These are phyloP conservation scores for Colletotrichum sp. DNA, from an alignment of 2,329 filamentous ascomycete genomes.

Conservation along the genomic window DNA sequence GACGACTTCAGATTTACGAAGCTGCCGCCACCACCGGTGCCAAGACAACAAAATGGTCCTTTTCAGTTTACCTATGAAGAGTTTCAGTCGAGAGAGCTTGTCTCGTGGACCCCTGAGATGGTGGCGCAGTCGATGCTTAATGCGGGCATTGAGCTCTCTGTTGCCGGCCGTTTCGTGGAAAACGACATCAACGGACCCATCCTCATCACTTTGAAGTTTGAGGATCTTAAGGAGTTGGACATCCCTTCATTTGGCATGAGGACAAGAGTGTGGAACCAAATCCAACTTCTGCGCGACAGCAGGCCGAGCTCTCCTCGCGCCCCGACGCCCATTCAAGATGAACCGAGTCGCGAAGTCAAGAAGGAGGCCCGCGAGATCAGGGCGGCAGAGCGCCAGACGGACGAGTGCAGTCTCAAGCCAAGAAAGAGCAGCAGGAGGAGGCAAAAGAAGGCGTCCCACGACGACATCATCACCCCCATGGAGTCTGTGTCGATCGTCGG, in stretches of 20 bases:
- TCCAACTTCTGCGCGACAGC: conserved; percentile 69
- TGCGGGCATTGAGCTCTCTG: conserved; percentile 75
- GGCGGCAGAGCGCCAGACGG: conserved; percentile 41
- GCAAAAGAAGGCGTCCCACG: conserved; percentile 45
- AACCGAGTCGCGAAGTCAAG: conserved; percentile 53
- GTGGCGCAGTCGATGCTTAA: conserved; percentile 88
- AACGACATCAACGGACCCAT: conserved; percentile 93
- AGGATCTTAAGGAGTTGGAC: conserved; percentile 81
- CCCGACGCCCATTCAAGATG: conserved; percentile 66
- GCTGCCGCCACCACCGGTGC: conserved; percentile 16
- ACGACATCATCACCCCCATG: conserved; percentile 75
- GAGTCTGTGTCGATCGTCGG: conserved; percentile 91
- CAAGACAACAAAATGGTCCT: conserved; percentile 48
- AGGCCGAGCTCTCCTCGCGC: conserved; percentile 54
- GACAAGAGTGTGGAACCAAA: conserved; percentile 80
- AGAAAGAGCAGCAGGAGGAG: conserved; percentile 44
- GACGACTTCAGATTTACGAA: conserved; percentile 17
- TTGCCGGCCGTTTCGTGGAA: conserved; percentile 83
- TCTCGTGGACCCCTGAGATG: conserved; percentile 74
- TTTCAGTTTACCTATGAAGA: conserved; percentile 61
- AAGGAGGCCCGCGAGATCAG: conserved; percentile 37
- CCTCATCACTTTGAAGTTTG: conserved; percentile 87
- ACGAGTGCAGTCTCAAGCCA: conserved; percentile 36
- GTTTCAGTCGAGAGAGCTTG: conserved; percentile 63
- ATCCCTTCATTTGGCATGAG: conserved; percentile 83